Evolutionary conservation across 2,329 filamentous ascomycete genomes (phyloP).

Genomic region (Xylariomycetidae sp.): DNA sequence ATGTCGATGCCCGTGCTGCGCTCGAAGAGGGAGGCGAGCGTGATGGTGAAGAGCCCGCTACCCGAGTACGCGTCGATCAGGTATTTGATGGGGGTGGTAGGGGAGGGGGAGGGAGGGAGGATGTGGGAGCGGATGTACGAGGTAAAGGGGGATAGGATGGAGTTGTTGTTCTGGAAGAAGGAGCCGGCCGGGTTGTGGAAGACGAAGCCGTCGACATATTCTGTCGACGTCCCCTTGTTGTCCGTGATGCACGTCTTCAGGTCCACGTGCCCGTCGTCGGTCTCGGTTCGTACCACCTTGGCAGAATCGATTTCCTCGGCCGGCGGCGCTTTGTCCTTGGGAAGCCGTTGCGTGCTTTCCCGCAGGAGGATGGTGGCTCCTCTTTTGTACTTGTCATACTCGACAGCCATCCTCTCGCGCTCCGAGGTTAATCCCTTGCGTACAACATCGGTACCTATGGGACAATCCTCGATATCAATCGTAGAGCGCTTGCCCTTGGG

Average conservation of each 20-base stretch:
- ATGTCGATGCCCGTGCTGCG: conserved; percentile 89
- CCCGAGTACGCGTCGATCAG: conserved; percentile 98
- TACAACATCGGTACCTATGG: conserved; percentile 85
- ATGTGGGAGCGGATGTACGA: conserved; percentile 79
- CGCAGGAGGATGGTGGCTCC: conserved; percentile 86
- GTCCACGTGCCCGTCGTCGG: conserved; percentile 60
- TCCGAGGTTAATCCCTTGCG: conserved; percentile 73
- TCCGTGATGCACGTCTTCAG: conserved; percentile 87
- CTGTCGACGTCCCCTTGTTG: conserved; percentile 72
- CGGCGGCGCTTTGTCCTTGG: conserved; percentile 35
- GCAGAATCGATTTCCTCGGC: conserved; percentile 22
- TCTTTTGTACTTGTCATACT: conserved; percentile 65
- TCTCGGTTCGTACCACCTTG: conserved; percentile 45
- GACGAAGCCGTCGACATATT: conserved; percentile 78
- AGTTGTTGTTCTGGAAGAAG: conserved; percentile 99
- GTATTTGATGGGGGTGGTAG: conserved; percentile 59
- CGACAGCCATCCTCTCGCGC: conserved; percentile 64
- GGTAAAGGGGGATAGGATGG: conserved; percentile 82
- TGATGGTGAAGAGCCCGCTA: conserved; percentile 94
- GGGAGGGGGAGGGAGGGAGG: conserved; percentile 43
- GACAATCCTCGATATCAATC: conserved; percentile 95
- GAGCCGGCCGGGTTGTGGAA: conserved; percentile 89
- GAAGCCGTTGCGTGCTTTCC: conserved; percentile 69
- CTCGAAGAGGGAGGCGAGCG: conserved; percentile 77
- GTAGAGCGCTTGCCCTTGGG: conserved; percentile 73